Conservation (phyloP, 2,329 filamentous ascomycete species). For the Chaetothyriales sp. region DNA sequence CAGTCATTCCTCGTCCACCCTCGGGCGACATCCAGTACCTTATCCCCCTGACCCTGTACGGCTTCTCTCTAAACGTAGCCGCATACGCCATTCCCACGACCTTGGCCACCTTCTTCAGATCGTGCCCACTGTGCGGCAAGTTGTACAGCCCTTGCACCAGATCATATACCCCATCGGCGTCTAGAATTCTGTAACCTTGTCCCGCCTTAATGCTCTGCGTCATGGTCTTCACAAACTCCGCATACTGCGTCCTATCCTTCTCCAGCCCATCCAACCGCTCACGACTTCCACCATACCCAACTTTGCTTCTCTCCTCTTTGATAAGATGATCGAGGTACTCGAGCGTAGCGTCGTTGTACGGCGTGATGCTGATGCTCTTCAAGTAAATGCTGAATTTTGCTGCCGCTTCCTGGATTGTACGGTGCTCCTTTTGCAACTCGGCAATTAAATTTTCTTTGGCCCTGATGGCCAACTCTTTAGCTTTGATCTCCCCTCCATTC, state of each 20-base stretch:
- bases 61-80: constrained; percentile 16
- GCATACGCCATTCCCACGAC: constrained; percentile 12
- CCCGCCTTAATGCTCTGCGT: constrained; percentile 9
- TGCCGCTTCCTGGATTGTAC: constrained; percentile 24
- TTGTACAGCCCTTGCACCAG: constrained; percentile 16
- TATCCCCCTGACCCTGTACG: constrained; percentile 3
- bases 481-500: constrained; percentile 17
- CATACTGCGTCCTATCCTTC: constrained; percentile 3
- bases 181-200: constrained; percentile 2
- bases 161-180: constrained; percentile 11
- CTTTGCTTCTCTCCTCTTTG: constrained; percentile 25
- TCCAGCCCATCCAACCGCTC: constrained; percentile 13
- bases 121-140: constrained; percentile 18
- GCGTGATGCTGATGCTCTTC: constrained; percentile 26
- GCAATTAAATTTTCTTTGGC: constrained; percentile 16
- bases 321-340: constrained; percentile 29
- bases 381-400: constrained; percentile 28
- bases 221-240: constrained; percentile 14
- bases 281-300: constrained; percentile 19
- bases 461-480: constrained; percentile 19
- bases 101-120: constrained; percentile 12
- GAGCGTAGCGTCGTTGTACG: constrained; percentile 30
- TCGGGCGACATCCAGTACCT: not conserved
- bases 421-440: constrained; percentile 24
- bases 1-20: not conserved